Base-by-base conservation (phyloP, 2,329 filamentous ascomycete species). In the Neonectria sp. region DNA sequence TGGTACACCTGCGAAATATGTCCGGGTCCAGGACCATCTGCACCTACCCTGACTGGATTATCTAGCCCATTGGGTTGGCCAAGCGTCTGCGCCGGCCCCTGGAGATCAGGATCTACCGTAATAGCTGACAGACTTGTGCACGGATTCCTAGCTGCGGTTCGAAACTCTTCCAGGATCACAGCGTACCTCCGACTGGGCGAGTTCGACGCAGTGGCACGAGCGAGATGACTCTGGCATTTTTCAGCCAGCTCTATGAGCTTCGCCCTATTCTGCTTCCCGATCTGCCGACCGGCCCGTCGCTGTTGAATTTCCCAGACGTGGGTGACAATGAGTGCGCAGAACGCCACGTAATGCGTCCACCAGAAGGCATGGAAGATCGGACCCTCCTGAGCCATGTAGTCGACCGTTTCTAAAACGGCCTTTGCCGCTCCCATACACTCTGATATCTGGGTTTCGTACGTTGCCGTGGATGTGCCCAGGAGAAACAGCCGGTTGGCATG, bases 401-500 rank as follows among this genome's bases (percentile, higher is more conserved):
- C 80, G 4, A 85, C 82, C 0, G 80, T 81, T 17, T 84, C 78
- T 0, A 87, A 78, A 1, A 85, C 83, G 2, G 35, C 33, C 7
- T 61, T 71, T 6, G 72, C 72, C 2, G 71, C 71, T 12, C 55
- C 57, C 43, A 89, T 77, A 60, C 86, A 89, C 3, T 83, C 80
- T 0, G 78, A 72, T 1, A 87, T 78, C 66, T 77, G 69, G 17
- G 24, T 57, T 27, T 71, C 67, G 12, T 61, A 65, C 0, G 59
- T 35, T 3, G 58, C 31, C 1, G 57, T 56, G 1, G 69, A 66
- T 7, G 71, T 78, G 48, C 62, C 80, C 0, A 90, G 79, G 0
- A 90, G 80, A 51, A 89, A 87, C 0, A 86, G 84, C 0, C 88
- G 83, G 53, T 87, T 88, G 7, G 86, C 83, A 21, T 90, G 82